Conservation (phyloP, 1,284 basidiomycete genomes). For the Sporisorium iseilematis-ciliati region DNA sequence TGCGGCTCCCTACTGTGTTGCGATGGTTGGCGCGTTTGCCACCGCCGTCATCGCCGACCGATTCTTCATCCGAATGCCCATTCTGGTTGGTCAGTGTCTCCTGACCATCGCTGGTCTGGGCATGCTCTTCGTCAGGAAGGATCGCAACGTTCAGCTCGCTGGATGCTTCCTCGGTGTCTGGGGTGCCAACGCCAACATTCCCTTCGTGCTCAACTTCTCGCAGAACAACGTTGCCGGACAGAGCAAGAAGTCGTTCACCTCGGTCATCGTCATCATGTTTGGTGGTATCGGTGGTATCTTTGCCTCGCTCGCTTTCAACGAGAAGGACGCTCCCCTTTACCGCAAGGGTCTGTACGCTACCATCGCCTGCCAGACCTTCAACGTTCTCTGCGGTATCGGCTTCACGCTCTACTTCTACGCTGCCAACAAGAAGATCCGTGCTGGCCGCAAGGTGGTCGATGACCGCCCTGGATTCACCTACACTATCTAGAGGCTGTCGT, state of each 20-base stretch:
- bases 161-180: slow-evolving; percentile 71
- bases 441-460: slow-evolving; percentile 53
- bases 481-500: slow-evolving; percentile 43
- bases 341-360: slow-evolving; percentile 59
- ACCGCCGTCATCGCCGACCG: slow-evolving; percentile 70
- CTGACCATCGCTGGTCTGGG: slow-evolving; percentile 69
- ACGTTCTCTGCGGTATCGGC: slow-evolving; percentile 44
- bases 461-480: slow-evolving; percentile 56
- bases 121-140: slow-evolving; percentile 64
- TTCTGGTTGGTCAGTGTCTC: slow-evolving; percentile 68
- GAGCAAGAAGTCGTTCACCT: slow-evolving; percentile 70
- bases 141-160: slow-evolving; percentile 48
- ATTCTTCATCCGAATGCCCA: slow-evolving; percentile 65
- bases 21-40: slow-evolving; percentile 68
- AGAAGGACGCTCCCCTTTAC: slow-evolving; percentile 62
- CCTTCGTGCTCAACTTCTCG: slow-evolving; percentile 57
- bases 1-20: slow-evolving; percentile 70
- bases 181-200: slow-evolving; percentile 66
- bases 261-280: slow-evolving; percentile 70
- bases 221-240: slow-evolving; percentile 71
- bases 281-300: slow-evolving; percentile 72
- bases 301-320: slow-evolving; percentile 68
- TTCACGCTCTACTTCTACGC: slow-evolving; percentile 53
- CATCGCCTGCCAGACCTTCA: slow-evolving; percentile 54
- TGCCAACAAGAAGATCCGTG: slow-evolving; percentile 56